Conservation (phyloP, 2,329 filamentous ascomycete genomes). For the Bipolaris bicolor region DNA sequence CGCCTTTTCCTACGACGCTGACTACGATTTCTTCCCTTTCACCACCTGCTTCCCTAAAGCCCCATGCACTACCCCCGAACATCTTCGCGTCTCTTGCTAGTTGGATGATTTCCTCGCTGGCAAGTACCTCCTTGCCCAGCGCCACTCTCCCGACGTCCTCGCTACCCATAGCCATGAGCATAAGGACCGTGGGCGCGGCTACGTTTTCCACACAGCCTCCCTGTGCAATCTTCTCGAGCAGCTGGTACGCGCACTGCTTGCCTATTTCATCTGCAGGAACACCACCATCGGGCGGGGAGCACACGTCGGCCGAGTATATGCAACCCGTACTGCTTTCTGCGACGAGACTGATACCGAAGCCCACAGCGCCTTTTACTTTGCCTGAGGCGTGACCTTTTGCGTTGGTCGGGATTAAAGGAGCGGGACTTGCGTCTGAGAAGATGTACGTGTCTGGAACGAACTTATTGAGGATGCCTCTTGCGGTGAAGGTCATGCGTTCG, state of each 20-base stretch:
- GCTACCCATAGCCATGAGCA: slow-evolving; percentile 96
- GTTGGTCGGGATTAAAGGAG: slow-evolving; percentile 68
- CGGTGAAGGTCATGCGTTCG: slow-evolving; percentile 90
- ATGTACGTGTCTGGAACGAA: slow-evolving; percentile 90
- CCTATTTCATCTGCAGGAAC: slow-evolving; percentile 90
- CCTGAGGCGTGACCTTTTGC: slow-evolving; percentile 68
- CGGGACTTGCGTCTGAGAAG: slow-evolving; percentile 70
- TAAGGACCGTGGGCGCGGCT: slow-evolving; percentile 76
- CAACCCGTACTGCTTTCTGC: slow-evolving; percentile 90
- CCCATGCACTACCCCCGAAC: slow-evolving; percentile 94
- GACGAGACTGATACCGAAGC: slow-evolving; percentile 88
- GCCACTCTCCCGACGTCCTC: slow-evolving; percentile 91
- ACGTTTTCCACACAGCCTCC: slow-evolving; percentile 81
- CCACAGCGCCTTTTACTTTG: slow-evolving; percentile 73
- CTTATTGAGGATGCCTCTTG: slow-evolving; percentile 81
- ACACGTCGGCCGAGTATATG: slow-evolving; percentile 85
- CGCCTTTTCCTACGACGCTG: slow-evolving; percentile 88
- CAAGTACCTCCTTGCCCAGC: slow-evolving; percentile 80
- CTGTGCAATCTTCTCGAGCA: slow-evolving; percentile 80
- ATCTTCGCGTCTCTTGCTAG: slow-evolving; percentile 82
- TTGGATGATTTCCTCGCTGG: slow-evolving; percentile 77
- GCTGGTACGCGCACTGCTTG: slow-evolving; percentile 82
- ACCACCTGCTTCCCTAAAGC: slow-evolving; percentile 65
- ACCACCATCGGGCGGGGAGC: slow-evolving; percentile 75
- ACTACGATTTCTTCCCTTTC: slow-evolving; percentile 76